A percentile compares a stretch with the other conserved stretches of the same genome.
Conservation (phyloP, 2,329 filamentous ascomycete genomes). For the Colletotrichum sp. region DNA sequence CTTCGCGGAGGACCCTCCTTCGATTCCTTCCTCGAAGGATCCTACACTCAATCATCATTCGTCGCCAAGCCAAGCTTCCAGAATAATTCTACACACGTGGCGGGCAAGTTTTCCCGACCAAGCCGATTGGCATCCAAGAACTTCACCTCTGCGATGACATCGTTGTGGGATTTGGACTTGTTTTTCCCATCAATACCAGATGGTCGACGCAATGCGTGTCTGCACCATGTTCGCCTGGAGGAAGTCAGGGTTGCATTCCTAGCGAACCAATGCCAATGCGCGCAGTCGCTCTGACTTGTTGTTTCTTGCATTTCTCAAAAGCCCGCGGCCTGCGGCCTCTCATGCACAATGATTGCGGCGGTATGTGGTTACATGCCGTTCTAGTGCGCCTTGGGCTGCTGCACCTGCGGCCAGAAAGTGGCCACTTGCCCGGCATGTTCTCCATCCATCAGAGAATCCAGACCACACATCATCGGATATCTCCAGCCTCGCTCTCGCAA, state of each 20-base stretch:
- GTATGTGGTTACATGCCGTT: slow-evolving; percentile 18
- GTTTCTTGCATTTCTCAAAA: neutral
- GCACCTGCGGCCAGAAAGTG: slow-evolving; percentile 5
- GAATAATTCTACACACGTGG: neutral
- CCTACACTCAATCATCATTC: neutral
- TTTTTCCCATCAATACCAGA: neutral
- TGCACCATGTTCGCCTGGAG: neutral
- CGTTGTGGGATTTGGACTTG: neutral
- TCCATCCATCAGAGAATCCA: neutral
- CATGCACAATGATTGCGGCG: neutral
- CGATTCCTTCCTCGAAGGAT: neutral
- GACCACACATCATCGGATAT: neutral
- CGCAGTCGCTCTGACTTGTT: neutral
- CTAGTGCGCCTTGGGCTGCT: slow-evolving; percentile 9
- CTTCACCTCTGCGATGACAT: neutral
- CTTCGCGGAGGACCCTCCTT: neutral
- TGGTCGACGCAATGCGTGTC: neutral
- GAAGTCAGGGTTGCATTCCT: neutral
- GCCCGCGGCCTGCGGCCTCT: neutral
- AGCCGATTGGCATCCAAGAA: neutral
- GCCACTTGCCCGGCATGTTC: slow-evolving; percentile 4
- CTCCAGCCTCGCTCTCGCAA: neutral
- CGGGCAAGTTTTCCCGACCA: neutral
- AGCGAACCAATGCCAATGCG: neutral
- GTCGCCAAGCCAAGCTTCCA: slow-evolving; percentile 12